Percentiles rank a stretch among this genome's conserved stretches.
These are phyloP conservation scores for Microcyclospora tardicrescens DNA, from an alignment of 2,329 filamentous ascomycete genomes.

Conservation along the genomic window DNA sequence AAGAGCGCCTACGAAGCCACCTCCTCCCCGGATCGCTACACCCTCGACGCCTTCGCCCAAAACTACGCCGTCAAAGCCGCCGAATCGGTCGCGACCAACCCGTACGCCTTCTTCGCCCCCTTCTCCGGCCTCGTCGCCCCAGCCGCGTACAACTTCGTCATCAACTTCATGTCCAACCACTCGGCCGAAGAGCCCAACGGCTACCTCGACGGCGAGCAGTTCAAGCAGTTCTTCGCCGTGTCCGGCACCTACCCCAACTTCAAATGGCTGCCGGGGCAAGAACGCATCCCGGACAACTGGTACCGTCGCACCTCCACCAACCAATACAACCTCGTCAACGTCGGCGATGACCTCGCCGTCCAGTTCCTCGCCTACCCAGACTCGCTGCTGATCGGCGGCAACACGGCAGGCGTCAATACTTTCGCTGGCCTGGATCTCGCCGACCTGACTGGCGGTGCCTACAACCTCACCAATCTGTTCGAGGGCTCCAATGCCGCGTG, in stretches of 20 bases:
- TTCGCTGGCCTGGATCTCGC: constrained; percentile 14
- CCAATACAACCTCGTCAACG: constrained; percentile 8
- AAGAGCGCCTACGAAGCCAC: constrained; percentile 8
- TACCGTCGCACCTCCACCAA: constrained; percentile 10
- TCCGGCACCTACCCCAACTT: constrained; percentile 13
- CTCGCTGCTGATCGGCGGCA: constrained; percentile 18
- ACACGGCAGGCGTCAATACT: constrained; percentile 12
- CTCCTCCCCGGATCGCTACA: constrained; percentile 10
- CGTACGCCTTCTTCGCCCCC: constrained; percentile 20
- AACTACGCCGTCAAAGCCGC: constrained; percentile 6
- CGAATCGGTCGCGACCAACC: constrained; percentile 18
- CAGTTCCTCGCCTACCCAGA: constrained; percentile 1
- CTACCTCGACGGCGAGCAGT: constrained; percentile 10
- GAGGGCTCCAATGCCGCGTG: constrained; percentile 27
- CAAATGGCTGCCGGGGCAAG: constrained; percentile 11
- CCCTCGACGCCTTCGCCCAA: constrained; percentile 10
- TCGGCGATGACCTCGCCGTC: constrained; percentile 5
- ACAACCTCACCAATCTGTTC: constrained; percentile 10
- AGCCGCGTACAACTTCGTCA: constrained; percentile 18
- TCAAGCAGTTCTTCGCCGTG: constrained; percentile 15
- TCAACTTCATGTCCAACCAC: constrained; percentile 19
- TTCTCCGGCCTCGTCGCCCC: constrained; percentile 16
- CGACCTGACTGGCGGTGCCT: constrained; percentile 17
- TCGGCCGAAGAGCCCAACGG: constrained; percentile 11
- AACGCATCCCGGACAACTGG: constrained; percentile 20